Base-by-base conservation (phyloP, 108 stramenopile species). In the Tribonema minus region DNA sequence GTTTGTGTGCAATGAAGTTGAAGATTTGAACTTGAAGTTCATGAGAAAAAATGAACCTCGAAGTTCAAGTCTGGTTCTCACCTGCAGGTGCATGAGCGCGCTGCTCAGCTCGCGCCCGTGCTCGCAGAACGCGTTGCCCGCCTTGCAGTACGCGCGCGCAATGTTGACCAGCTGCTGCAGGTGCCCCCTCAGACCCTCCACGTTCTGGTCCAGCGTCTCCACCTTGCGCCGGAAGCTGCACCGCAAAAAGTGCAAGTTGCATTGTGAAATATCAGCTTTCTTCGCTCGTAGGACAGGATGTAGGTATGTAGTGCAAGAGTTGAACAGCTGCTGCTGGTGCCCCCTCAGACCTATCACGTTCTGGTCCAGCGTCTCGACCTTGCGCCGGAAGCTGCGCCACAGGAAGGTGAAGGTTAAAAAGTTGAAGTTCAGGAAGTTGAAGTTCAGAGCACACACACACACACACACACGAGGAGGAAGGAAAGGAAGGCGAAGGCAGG, bases 261-360 rank as follows among this genome's bases (percentile, higher is more conserved):
- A 46, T 6, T 6, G 9, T 6, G 41, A 46, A 12, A 6, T 12
- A 46, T 46, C 15, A 15, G 9, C 15, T 6, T 46, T 6, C 41
- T 46, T 6, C 41, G 15, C 6, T 15, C 41, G 6, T 6, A 15
- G 41, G 41, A 46, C 41, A 46, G 9, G 15, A 15, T 6, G 41
- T 46, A 46, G 15, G 41, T 6, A 6, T 46, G 9, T 12, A 46
- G 15, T 63, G 12, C 27, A 27, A 27, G 26, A 27, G 12, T 67
- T 28, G 7, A 81, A 58, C 2, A 72, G 58, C 41, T 34, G 20
- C 28, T 70, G 59, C 61, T 68, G 26, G 41, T 70, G 69, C 30
- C 37, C 36, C 23, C 78, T 35, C 60, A 80, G 29, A 40, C 78
- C 84, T 41, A 82, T 76, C 9, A 85, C 84, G 58, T 85, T 85